Percentiles rank a stretch among this genome's conserved stretches.
Evolutionary conservation across 305 asterid species (phyloP).

Genomic region (Plantago rigida): DNA sequence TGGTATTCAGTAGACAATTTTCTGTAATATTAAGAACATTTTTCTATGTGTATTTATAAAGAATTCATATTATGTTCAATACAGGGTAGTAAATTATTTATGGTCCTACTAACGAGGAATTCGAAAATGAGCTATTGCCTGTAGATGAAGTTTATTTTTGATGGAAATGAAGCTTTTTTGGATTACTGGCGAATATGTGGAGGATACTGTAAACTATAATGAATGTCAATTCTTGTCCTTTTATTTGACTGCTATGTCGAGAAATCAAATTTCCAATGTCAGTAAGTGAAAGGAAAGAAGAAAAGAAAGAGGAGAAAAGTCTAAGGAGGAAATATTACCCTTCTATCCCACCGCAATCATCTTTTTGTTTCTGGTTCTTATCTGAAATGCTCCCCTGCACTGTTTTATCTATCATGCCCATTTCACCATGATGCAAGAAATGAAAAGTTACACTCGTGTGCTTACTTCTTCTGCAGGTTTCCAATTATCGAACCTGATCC

Average conservation of each 20-base stretch:
- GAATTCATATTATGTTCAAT: background rate
- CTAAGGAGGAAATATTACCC: background rate
- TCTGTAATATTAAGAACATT: too few species aligned
- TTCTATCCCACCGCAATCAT: background rate
- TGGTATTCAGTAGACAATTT: too few species aligned
- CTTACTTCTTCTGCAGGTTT: conserved; percentile 42
- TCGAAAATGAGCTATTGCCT: background rate
- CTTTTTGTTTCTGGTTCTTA: background rate
- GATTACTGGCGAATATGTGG: background rate
- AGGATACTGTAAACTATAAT: background rate
- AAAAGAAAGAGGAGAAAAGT: background rate
- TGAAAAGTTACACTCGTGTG: background rate
- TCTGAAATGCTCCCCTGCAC: conserved; percentile 8
- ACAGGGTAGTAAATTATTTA: background rate
- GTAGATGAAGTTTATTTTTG: background rate
- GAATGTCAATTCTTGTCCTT: background rate
- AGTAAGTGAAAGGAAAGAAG: background rate
- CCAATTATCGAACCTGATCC: conserved; percentile 96
- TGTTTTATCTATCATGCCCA: background rate
- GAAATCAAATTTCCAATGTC: background rate
- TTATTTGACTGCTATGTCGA: background rate
- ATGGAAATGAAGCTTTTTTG: background rate
- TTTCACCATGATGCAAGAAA: conserved; percentile 10
- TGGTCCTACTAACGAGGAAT: background rate
- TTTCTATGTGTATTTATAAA: too few species aligned